Percentiles rank a stretch among this genome's conserved stretches.
phyloP scores from a whole-genome alignment of 768 basidiomycete genomes.

The Collybia sordida region DNA sequence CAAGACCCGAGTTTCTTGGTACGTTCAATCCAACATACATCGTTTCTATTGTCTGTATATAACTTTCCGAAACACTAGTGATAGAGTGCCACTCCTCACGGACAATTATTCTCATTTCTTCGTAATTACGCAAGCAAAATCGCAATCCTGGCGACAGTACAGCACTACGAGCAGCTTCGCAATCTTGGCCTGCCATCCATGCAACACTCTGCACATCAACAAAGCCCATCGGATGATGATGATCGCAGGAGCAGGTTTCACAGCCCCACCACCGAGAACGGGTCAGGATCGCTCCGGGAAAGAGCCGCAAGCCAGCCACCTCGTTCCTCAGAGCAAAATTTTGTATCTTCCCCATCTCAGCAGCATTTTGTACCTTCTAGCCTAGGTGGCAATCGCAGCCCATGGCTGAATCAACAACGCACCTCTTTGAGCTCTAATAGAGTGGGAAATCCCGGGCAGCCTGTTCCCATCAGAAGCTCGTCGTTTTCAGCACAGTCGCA shows the following conservation, averaged over 20 bases:
- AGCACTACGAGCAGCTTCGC: conserved; percentile 20
- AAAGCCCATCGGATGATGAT: conserved; percentile 41
- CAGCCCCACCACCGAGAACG: conserved; percentile 37
- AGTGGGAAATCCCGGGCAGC: conserved; percentile 36
- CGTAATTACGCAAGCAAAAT: conserved; percentile 12
- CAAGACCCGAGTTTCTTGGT: conserved; percentile 12
- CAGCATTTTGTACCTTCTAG: conserved; percentile 51
- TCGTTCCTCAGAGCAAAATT: conserved; percentile 44
- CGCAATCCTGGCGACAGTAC: conserved; percentile 21
- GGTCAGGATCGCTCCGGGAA: conserved; percentile 49
- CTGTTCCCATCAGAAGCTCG: conserved; percentile 63
- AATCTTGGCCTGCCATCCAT: conserved; percentile 24
- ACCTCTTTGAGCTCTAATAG: conserved; percentile 39
- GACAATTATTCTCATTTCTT: conserved; percentile 10
- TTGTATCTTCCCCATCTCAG: conserved; percentile 53
- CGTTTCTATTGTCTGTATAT: not conserved
- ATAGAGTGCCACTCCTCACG: conserved; percentile 6
- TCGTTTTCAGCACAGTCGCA: conserved; percentile 64
- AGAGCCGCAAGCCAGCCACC: conserved; percentile 74
- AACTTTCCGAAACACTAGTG: conserved; percentile 6
- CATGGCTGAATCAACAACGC: conserved; percentile 47
- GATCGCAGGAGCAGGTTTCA: conserved; percentile 67
- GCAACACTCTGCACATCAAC: conserved; percentile 29
- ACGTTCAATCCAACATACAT: conserved; percentile 3
- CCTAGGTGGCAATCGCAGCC: conserved; percentile 38